Base-by-base conservation (phyloP, 2,329 filamentous ascomycete species). In the Monosporascus sp. region DNA sequence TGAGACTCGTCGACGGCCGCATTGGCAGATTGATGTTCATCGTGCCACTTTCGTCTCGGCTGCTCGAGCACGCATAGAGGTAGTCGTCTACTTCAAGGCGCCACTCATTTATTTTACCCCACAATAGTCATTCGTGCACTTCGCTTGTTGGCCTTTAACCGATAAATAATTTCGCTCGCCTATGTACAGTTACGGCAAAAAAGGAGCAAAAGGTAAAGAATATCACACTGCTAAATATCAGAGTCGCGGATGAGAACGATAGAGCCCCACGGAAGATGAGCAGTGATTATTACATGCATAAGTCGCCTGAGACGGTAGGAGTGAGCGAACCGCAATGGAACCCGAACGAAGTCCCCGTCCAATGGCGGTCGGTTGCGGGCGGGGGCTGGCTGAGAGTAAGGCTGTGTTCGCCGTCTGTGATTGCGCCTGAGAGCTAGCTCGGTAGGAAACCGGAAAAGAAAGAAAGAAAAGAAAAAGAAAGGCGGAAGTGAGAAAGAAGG, bases 1-100 rank as follows among this genome's bases (percentile, higher is more conserved):
- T 72, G 61, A 71, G 72, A 57, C 77, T 67, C 51, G 74, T 71
- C 54, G 73, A 72, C 51, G 74, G 68, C 56, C 78, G 77, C 57
- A 81, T 63, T 49, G 80, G 79, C 37, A 81, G 69, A 56, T 75
- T 77, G 67, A 81, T 67, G 65, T 71, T 80, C 75, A 79, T 79
- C 52, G 50, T 67, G 62, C 31, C 31, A 9, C 31, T 35, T 35
- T 11, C 9, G 31, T 35, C 31, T 14, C 31, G 5, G 31, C 31
- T 35, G 31, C 31, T 35, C 31, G 11, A 11, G 31, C 31, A 35
- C 31, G 31, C 31, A 35, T 14, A 35, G 11, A 35, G 11, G 11
- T 35, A 35, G 11, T 35, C 11, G 31, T 35, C 31, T 9, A 35
- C 31, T 35, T 35, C 11, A 35, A 35, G 31, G 31, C 31, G 31